Percentiles rank a stretch among this genome's conserved stretches.
phyloP scores from a whole-genome alignment of 2,329 filamentous ascomycete genomes.

The Calonectria hawksworthii region DNA sequence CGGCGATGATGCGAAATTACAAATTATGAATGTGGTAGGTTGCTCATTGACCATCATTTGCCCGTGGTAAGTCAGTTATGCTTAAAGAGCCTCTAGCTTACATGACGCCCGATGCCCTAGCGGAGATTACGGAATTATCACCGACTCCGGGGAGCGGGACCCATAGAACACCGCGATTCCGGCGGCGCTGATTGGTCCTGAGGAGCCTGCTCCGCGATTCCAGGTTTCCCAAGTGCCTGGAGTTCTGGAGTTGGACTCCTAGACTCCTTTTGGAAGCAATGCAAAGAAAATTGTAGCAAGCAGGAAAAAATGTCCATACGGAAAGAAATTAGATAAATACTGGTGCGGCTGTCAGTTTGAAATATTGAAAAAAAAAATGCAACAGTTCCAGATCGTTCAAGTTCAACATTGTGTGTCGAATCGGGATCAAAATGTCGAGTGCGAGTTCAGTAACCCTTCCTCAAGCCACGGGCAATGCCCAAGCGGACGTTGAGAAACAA shows the following conservation, averaged over 20 bases:
- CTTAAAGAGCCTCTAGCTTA: conserved; percentile 6
- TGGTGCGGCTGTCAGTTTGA: neutral
- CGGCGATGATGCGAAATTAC: neutral
- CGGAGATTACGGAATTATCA: conserved; percentile 32
- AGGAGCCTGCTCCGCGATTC: neutral
- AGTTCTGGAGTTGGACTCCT: conserved; percentile 18
- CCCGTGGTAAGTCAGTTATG: neutral
- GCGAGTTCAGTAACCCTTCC: conserved; percentile 7
- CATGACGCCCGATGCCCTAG: conserved; percentile 1
- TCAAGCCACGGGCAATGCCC: neutral
- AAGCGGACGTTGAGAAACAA: conserved; percentile 21
- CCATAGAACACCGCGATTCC: conserved; percentile 27
- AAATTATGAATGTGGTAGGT: neutral
- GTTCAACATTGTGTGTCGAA: neutral
- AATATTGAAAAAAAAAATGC: neutral
- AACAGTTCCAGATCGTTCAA: neutral
- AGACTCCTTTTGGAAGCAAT: conserved; percentile 19
- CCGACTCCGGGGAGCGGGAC: conserved; percentile 7
- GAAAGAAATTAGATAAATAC: conserved; percentile 25
- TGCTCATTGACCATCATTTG: neutral
- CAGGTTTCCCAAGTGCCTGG: neutral
- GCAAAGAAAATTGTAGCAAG: neutral
- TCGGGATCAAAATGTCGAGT: neutral
- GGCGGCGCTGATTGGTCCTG: conserved; percentile 14
- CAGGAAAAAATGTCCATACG: neutral